Evolutionary conservation across 805 yeast species (phyloP).

Genomic region (Schizosaccharomyces cryophilus): DNA sequence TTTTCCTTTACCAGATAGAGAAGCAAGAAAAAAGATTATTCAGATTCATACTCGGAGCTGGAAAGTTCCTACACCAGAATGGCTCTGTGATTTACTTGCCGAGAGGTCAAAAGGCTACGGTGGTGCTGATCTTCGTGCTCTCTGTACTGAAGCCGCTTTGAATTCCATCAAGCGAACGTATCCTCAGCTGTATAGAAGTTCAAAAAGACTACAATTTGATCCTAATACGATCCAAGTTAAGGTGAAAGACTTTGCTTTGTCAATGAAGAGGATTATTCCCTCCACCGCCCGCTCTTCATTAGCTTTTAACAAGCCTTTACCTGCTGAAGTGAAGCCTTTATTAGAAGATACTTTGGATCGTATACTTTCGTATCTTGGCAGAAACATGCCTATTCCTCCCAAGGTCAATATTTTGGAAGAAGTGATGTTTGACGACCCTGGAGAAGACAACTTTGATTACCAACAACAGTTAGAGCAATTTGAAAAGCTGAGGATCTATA

Average conservation of each 20-base stretch:
- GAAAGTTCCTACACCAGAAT: slow-evolving; percentile 43
- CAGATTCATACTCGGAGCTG: slow-evolving; percentile 73
- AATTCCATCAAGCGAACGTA: slow-evolving; percentile 73
- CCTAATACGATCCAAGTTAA: slow-evolving; percentile 46
- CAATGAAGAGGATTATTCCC: slow-evolving; percentile 56
- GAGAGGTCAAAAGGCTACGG: slow-evolving; percentile 82
- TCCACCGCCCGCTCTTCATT: slow-evolving; percentile 74
- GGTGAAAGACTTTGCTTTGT: slow-evolving; percentile 65
- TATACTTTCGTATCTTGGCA: slow-evolving; percentile 25
- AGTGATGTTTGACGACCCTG: slow-evolving; percentile 34
- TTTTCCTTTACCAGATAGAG: slow-evolving; percentile 72
- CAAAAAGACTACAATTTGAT: slow-evolving; percentile 48
- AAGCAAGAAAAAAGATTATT: slow-evolving; percentile 56
- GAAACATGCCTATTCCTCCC: slow-evolving; percentile 34
- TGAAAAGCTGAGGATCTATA: slow-evolving; percentile 19
- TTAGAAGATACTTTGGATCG: slow-evolving; percentile 26
- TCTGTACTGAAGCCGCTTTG: slow-evolving; percentile 88
- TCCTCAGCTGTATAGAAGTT: slow-evolving; percentile 71
- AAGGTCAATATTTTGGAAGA: slow-evolving; percentile 39
- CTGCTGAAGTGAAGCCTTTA: slow-evolving; percentile 43
- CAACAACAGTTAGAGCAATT: slow-evolving; percentile 30
- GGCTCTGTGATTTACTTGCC: slow-evolving; percentile 44
- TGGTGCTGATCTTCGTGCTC: slow-evolving; percentile 85
- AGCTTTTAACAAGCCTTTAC: slow-evolving; percentile 50
- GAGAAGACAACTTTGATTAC: slow-evolving; percentile 34